Evolutionary conservation across 1,139 yeast genomes (phyloP), one percentile per base, ranked within the genome.

Genomic region (Yamadazyma membranifaciens): DNA sequence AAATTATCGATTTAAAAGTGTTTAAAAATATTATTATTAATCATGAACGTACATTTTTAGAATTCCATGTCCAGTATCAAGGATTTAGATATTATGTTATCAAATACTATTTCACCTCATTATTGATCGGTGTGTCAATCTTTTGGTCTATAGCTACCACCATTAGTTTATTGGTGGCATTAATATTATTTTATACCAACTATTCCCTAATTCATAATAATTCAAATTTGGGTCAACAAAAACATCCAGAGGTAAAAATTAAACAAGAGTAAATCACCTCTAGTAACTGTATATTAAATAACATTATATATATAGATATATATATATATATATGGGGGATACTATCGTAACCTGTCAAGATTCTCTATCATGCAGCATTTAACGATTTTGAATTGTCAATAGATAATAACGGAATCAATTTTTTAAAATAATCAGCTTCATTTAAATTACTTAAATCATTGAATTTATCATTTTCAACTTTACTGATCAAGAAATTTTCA

Each of bases 1-100:
- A 3, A 6, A 5, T 7, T 6, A 20, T 20, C 24, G 10, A 3
- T 15, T 6, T 37, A 26, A 27, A 6, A 6, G 11, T 45, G 2
- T 29, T 28, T 12, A 36, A 37, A 10, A 31, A 36, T 15, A 32
- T 45, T 11, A 44, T 52, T 17, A 39, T 51, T 6, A 45, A 53
- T 35, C 43, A 46, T 26, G 43, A 38, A 13, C 37, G 45, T 24
- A 50, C 54, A 2, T 45, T 35, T 35, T 40, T 59, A 25, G 51
- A 51, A 27, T 50, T 61, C 33, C 51, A 46, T 15, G 55, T 64
- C 9, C 62, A 72, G 38, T 79, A 82, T 75, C 62, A 59, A 14
- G 91, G 91, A 0, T 56, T 83, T 37, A 62, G 87, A 29, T 80
- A 73, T 56, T 74, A 79, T 45, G 55, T 84, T 55, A 74, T 72